These are phyloP conservation scores for Rhizomucor pusillus DNA, from an alignment of 371 early-diverging fungal genomes.

Conservation along the genomic window DNA sequence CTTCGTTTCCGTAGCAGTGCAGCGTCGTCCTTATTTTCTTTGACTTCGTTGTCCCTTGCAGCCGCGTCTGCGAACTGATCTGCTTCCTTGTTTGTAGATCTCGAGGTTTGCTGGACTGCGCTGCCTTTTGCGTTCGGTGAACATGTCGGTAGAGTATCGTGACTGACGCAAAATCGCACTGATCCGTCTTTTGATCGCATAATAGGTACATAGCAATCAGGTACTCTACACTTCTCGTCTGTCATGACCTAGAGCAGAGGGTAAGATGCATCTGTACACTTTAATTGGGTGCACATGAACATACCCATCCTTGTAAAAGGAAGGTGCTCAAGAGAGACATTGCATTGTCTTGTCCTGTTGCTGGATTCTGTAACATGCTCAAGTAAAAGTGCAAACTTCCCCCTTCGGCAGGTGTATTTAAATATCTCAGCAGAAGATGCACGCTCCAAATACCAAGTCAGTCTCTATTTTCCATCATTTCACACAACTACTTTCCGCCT, in stretches of 20 bases:
- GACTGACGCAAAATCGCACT: constrained; percentile 46
- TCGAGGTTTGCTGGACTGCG: neutral
- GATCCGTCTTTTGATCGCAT: constrained; percentile 54
- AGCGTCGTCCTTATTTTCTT: constrained; percentile 5
- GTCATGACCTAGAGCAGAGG: constrained; percentile 45
- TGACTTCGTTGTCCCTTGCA: neutral
- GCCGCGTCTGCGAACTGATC: neutral
- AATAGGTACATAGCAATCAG: constrained; percentile 48
- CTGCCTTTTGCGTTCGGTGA: neutral
- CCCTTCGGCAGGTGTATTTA: too few species aligned
- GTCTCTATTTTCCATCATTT: too few species aligned
- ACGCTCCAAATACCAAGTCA: too few species aligned
- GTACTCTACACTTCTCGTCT: constrained; percentile 35
- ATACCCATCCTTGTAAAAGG: constrained; percentile 53
- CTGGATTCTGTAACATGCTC: neutral
- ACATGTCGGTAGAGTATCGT: constrained; percentile 38
- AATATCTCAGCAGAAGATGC: too few species aligned
- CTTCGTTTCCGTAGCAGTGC: constrained; percentile 21
- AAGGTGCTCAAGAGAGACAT: constrained; percentile 34
- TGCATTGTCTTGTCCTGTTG: constrained; percentile 1
- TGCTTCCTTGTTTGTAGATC: neutral
- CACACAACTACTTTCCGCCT: too few species aligned
- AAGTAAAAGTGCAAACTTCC: too few species aligned
- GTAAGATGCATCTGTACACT: neutral
- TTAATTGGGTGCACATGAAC: neutral